Evolutionary conservation across 352 stramenopile species (phyloP).

Genomic region (Pythium chondricola): DNA sequence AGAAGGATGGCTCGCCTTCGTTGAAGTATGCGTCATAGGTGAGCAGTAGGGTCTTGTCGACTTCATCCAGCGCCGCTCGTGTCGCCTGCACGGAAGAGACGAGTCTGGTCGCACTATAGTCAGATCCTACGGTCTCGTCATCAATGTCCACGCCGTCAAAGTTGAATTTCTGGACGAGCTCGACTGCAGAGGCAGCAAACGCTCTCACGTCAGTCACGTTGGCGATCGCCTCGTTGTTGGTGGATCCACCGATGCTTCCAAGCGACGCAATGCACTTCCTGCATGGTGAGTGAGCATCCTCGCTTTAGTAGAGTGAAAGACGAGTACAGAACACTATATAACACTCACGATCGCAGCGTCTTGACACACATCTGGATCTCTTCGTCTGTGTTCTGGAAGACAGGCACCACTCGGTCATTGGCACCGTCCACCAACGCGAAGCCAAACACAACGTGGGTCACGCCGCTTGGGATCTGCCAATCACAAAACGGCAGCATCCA

Average conservation of each 20-base stretch:
- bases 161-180: constrained; percentile 50
- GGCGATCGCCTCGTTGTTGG: constrained; percentile 62
- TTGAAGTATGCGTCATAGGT: constrained; percentile 75
- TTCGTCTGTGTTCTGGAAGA: constrained; percentile 54
- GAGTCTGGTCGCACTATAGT: constrained; percentile 46
- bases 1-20: constrained; percentile 28
- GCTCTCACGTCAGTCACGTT: constrained; percentile 26
- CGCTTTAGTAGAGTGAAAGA: background rate
- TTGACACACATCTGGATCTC: constrained; percentile 53
- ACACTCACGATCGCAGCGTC: constrained; percentile 29
- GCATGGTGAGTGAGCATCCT: background rate
- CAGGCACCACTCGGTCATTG: constrained; percentile 30
- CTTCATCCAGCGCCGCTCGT: constrained; percentile 30
- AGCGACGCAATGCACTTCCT: constrained; percentile 59
- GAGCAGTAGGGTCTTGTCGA: constrained; percentile 31
- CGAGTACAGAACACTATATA: background rate
- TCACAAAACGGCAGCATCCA: constrained; percentile 3
- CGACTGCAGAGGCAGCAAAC: constrained; percentile 47
- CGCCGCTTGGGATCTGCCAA: constrained; percentile 32
- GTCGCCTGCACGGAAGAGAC: constrained; percentile 44
- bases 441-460: constrained; percentile 70
- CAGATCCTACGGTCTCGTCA: constrained; percentile 57
- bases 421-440: constrained; percentile 57
- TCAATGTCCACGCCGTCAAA: constrained; percentile 74
- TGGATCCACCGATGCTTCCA: constrained; percentile 61